A percentile compares a stretch with the other conserved stretches of the same genome.
Evolutionary conservation across 2,329 filamentous ascomycete species (phyloP).

Genomic region (Colletotrichum eleusines): DNA sequence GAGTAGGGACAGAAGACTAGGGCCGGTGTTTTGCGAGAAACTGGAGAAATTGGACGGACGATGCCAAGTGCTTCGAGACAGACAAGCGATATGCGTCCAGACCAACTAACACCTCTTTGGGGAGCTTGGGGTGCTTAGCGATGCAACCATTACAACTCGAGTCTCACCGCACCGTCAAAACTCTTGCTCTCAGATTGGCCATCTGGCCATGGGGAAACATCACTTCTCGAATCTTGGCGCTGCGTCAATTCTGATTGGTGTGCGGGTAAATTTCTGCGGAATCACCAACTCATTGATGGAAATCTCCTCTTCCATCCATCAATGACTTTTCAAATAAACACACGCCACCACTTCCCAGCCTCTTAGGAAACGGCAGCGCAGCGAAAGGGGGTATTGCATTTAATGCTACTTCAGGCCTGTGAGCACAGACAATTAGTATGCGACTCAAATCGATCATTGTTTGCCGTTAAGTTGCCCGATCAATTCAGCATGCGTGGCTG

Average conservation of each 20-base stretch:
- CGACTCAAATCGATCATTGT: too few relatives aligned
- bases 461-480: background rate
- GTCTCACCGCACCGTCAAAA: slow-evolving; percentile 19
- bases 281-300: slow-evolving; percentile 37
- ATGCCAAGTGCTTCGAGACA: slow-evolving; percentile 35
- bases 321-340: background rate
- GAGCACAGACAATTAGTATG: too few relatives aligned
- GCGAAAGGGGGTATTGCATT: background rate
- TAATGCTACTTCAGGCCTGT: background rate
- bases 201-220: slow-evolving; percentile 5
- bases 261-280: slow-evolving; percentile 11
- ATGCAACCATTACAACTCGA: slow-evolving; percentile 22
- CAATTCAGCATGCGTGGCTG: background rate
- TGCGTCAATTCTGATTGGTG: slow-evolving; percentile 9
- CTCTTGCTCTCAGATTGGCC: slow-evolving; percentile 19
- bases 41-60: slow-evolving; percentile 37
- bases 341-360: background rate
- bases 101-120: background rate
- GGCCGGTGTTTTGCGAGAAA: background rate
- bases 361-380: background rate
- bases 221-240: slow-evolving; percentile 33
- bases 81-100: slow-evolving; percentile 23
- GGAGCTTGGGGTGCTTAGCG: slow-evolving; percentile 5
- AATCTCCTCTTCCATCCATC: slow-evolving; percentile 28
- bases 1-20: background rate